These are phyloP conservation scores for Cocos nucifera DNA, from an alignment of 176 grass and related monocot species.

Conservation along the genomic window DNA sequence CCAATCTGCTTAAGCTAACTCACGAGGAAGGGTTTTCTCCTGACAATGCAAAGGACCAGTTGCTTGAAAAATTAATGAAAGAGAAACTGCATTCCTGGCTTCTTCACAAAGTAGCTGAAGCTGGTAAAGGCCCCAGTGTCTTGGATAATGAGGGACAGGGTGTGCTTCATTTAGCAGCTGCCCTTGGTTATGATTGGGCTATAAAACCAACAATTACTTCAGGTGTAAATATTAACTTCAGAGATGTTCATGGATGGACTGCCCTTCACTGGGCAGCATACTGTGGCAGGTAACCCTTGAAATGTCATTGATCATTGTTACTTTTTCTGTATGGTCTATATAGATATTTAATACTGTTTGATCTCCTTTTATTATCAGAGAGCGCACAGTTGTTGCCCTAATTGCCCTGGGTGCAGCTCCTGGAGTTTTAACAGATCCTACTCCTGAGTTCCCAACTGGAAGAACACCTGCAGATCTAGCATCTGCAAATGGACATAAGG, in stretches of 20 bases:
- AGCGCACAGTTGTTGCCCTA: conserved; percentile 52
- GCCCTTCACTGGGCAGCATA: conserved; percentile 98
- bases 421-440: conserved; percentile 84
- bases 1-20: conserved; percentile 56
- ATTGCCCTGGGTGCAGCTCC: conserved; percentile 68
- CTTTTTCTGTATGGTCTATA: no score
- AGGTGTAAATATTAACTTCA: conserved; percentile 92
- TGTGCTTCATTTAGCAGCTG: conserved; percentile 84
- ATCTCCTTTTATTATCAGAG: conserved; percentile 39
- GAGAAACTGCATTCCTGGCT: conserved; percentile 85
- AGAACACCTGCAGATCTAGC: conserved; percentile 94
- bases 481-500: conserved; percentile 91
- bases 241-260: conserved; percentile 95
- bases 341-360: conserved; percentile 2
- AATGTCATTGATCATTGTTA: no score
- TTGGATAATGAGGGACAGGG: conserved; percentile 91
- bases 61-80: conserved; percentile 67
- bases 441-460: conserved; percentile 66
- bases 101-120: conserved; percentile 69
- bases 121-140: conserved; percentile 85
- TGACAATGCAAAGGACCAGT: conserved; percentile 35
- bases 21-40: conserved; percentile 33
- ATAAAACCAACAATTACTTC: conserved; percentile 71
- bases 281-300: conserved; percentile 50
- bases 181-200: conserved; percentile 95